Evolutionary conservation across 768 basidiomycete genomes (phyloP).

Genomic region (Rossbeevera mucosa): DNA sequence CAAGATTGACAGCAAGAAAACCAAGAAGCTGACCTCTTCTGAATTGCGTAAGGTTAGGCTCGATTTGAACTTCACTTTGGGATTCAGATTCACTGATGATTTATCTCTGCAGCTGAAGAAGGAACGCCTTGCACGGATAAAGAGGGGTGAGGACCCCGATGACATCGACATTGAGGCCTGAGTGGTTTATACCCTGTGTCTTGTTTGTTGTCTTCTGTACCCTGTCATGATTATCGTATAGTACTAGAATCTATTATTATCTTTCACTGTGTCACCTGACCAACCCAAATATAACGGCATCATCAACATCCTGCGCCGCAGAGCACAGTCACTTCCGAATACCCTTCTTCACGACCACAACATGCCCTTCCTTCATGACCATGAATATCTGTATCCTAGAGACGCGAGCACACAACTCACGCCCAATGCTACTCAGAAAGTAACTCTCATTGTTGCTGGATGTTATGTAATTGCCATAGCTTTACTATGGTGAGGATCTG

Average conservation of each 20-base stretch:
- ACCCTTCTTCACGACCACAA: conserved; percentile 22
- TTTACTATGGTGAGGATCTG: conserved; percentile 64
- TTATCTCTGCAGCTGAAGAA: conserved; percentile 63
- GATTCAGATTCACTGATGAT: conserved; percentile 9
- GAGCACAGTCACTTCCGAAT: not conserved
- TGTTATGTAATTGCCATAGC: conserved; percentile 69
- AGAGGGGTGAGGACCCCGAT: conserved; percentile 76
- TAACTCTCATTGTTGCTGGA: conserved; percentile 76
- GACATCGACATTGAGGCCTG: conserved; percentile 57
- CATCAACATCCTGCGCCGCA: conserved; percentile 1
- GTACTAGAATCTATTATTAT: conserved; percentile 8
- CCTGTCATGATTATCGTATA: conserved; percentile 17
- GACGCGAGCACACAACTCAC: conserved; percentile 38
- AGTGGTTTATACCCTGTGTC: conserved; percentile 14
- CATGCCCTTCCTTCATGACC: conserved; percentile 27
- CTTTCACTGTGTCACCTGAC: not conserved
- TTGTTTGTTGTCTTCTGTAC: conserved; percentile 19
- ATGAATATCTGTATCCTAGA: conserved; percentile 20
- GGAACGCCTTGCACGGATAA: conserved; percentile 88
- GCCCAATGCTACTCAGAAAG: conserved; percentile 68
- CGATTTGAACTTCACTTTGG: not conserved
- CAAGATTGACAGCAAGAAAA: conserved; percentile 84
- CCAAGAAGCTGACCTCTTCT: conserved; percentile 76
- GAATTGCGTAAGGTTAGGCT: conserved; percentile 74
- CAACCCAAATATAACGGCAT: not conserved